Conservation (phyloP, 257 asterid species). For the Petunia axillaris region DNA sequence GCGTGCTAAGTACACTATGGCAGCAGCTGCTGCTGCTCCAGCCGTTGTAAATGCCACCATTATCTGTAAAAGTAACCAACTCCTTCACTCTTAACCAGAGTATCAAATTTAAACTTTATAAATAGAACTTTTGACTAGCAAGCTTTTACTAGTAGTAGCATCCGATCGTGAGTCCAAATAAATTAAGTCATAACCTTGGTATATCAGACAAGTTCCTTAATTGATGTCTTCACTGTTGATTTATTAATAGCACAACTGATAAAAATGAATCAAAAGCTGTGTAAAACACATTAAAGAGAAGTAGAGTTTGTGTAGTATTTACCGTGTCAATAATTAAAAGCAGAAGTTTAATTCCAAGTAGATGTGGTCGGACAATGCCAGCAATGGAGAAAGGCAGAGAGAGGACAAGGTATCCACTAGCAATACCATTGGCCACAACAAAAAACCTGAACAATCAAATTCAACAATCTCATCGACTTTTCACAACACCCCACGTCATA, state of each 20-base stretch:
- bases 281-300: neutral
- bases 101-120: no score
- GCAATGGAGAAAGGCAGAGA: slow-evolving; percentile 84
- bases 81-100: no score
- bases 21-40: slow-evolving; percentile 73
- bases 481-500: no score
- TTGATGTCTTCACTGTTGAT: no score
- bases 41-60: slow-evolving; percentile 63
- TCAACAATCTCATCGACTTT: no score
- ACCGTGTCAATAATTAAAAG: slow-evolving; percentile 77
- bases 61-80: slow-evolving; percentile 38
- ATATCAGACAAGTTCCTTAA: no score
- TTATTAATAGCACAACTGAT: no score
- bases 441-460: slow-evolving; percentile 51
- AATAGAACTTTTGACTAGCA: no score
- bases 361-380: slow-evolving; percentile 76
- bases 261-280: no score
- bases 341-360: slow-evolving; percentile 55
- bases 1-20: slow-evolving; percentile 82
- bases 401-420: slow-evolving; percentile 75
- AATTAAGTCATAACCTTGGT: no score
- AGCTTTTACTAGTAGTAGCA: no score
- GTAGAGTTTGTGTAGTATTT: slow-evolving; percentile 4
- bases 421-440: slow-evolving; percentile 74
- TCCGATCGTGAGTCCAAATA: no score